phyloP scores from a whole-genome alignment of 225 moss, liverwort and hornwort species.

The Bryum argenteum region DNA sequence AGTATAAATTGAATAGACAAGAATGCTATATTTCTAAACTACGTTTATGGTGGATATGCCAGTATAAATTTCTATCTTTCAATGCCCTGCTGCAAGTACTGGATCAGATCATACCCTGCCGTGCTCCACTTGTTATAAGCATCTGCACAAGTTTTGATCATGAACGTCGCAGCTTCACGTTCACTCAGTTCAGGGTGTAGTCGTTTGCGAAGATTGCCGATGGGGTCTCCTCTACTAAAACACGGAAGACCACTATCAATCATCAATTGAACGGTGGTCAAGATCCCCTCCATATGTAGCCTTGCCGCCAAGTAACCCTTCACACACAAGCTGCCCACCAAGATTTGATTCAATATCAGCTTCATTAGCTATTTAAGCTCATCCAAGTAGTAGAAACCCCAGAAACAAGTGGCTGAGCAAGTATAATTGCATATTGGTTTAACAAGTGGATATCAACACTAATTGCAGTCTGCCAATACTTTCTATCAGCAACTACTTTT shows the following conservation, averaged over 20 bases:
- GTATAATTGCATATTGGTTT: neutral
- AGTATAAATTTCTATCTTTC: conserved; percentile 58
- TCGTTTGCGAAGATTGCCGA: conserved; percentile 81
- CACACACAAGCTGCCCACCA: conserved; percentile 77
- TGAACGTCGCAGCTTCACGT: conserved; percentile 82
- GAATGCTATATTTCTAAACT: conserved; percentile 23
- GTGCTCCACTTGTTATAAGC: conserved; percentile 96
- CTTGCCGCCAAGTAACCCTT: conserved; percentile 84
- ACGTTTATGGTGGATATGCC: conserved; percentile 33
- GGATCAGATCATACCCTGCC: conserved; percentile 86
- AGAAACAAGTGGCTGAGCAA: neutral
- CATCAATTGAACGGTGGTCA: conserved; percentile 81
- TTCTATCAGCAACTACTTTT: neutral
- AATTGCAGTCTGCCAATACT: neutral
- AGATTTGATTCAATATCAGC: conserved; percentile 4
- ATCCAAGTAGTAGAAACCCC: conserved; percentile 5
- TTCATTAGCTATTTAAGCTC: neutral
- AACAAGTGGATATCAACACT: neutral
- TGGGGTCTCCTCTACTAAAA: conserved; percentile 87
- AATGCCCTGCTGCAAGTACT: conserved; percentile 85
- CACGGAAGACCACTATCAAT: conserved; percentile 88
- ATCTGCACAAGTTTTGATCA: conserved; percentile 86
- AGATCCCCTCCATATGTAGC: conserved; percentile 82
- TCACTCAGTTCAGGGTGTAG: conserved; percentile 85
- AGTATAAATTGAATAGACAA: conserved; percentile 25